These are phyloP conservation scores for Macroventuria anomochaeta DNA, from an alignment of 2,329 filamentous ascomycete species.

Conservation along the genomic window DNA sequence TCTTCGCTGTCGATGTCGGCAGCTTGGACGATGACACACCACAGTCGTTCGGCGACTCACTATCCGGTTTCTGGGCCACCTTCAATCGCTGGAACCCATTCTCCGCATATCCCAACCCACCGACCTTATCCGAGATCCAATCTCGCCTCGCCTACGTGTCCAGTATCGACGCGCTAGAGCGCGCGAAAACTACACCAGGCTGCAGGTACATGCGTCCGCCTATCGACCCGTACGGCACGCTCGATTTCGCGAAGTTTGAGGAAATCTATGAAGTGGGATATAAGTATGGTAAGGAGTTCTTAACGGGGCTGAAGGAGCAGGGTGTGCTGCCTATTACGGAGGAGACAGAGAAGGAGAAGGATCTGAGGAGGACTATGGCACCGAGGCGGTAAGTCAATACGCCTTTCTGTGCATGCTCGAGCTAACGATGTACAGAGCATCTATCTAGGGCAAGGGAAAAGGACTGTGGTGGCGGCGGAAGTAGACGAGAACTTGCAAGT, in stretches of 20 bases:
- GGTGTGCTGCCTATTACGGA: constrained; percentile 70
- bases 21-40: constrained; percentile 90
- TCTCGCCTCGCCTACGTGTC: constrained; percentile 93
- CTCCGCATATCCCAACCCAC: constrained; percentile 85
- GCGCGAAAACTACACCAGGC: constrained; percentile 87
- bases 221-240: constrained; percentile 88
- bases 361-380: constrained; percentile 60
- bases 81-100: constrained; percentile 98
- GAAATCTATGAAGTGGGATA: constrained; percentile 94
- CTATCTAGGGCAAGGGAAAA: constrained; percentile 7
- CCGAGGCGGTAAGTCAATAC: constrained; percentile 30
- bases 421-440: constrained; percentile 12
- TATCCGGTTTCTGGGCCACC: constrained; percentile 94
- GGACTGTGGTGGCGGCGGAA: no score
- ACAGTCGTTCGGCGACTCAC: constrained; percentile 89
- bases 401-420: neutral
- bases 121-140: constrained; percentile 94
- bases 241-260: constrained; percentile 97
- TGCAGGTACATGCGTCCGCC: constrained; percentile 97
- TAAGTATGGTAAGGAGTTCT: constrained; percentile 79
- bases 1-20: constrained; percentile 95
- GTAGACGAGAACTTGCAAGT: no score
- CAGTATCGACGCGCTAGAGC: constrained; percentile 90
- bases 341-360: constrained; percentile 59
- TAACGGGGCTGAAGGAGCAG: constrained; percentile 77